A percentile compares a stretch with the other conserved stretches of the same genome.
Conservation (phyloP, 2,329 filamentous ascomycete genomes). For the Fusarium napiforme region DNA sequence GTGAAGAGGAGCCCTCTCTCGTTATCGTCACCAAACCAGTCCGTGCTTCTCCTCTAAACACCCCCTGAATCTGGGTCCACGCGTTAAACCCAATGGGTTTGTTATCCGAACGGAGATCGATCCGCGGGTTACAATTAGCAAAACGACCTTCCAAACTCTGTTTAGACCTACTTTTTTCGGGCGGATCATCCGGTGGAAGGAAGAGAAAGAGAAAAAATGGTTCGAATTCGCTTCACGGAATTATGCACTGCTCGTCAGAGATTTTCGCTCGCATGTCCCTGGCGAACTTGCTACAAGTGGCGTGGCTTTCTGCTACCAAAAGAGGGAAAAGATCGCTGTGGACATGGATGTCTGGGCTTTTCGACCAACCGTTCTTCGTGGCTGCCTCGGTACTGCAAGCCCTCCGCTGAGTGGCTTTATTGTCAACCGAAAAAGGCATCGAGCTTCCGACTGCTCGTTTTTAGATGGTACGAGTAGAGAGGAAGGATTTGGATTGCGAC, state of each 20-base stretch:
- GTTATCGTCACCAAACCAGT: not conserved
- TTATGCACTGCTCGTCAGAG: not conserved
- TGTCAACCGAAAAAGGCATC: not conserved
- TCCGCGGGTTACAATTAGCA: not conserved
- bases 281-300: not conserved
- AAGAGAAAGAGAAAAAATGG: not conserved
- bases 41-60: not conserved
- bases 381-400: not conserved
- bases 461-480: not conserved
- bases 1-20: not conserved
- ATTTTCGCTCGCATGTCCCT: not conserved
- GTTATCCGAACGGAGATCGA: not conserved
- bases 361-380: not conserved
- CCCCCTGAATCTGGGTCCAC: not conserved
- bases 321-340: not conserved
- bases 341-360: not conserved
- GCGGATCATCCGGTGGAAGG: not conserved
- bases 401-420: not conserved
- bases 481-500: not conserved
- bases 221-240: not conserved
- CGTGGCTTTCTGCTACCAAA: not conserved
- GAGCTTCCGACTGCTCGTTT: not conserved
- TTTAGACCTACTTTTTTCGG: not conserved
- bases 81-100: not conserved
- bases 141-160: conserved; percentile 2